Conservation (phyloP, 2,329 filamentous ascomycete species). For the Neofusicoccum laricinum region DNA sequence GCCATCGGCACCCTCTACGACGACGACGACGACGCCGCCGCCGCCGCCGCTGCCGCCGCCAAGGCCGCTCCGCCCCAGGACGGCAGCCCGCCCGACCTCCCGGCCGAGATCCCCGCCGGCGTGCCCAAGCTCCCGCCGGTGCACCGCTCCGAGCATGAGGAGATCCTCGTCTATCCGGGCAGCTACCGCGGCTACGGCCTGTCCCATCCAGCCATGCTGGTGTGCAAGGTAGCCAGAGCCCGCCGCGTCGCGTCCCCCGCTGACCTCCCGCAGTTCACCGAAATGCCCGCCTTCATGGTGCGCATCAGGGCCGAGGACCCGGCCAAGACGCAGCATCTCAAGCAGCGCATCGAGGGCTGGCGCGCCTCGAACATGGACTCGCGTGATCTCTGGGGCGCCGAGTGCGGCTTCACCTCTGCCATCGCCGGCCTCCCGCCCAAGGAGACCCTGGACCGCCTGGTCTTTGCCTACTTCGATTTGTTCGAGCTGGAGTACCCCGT, state of each 20-base stretch:
- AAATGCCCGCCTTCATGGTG: constrained; percentile 3
- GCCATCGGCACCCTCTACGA: background rate
- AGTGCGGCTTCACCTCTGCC: background rate
- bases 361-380: constrained; percentile 2
- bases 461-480: background rate
- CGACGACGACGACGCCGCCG: no score
- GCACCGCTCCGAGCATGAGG: background rate
- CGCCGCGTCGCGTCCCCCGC: background rate
- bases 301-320: background rate
- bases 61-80: background rate
- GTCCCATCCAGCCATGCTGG: constrained; percentile 2
- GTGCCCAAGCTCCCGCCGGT: background rate
- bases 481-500: constrained; percentile 9
- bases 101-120: background rate
- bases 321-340: background rate
- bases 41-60: no score
- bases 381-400: background rate
- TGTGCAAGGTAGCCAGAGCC: constrained; percentile 5
- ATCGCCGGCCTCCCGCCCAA: background rate
- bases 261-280: background rate
- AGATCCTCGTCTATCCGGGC: background rate
- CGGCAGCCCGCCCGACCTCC: background rate
- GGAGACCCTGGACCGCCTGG: background rate
- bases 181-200: constrained; percentile 5
- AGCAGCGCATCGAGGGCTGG: background rate